Percentiles rank a stretch among this genome's conserved stretches.
Evolutionary conservation across 108 stramenopile species (phyloP).

Genomic region (Nannochloropsis granulata): DNA sequence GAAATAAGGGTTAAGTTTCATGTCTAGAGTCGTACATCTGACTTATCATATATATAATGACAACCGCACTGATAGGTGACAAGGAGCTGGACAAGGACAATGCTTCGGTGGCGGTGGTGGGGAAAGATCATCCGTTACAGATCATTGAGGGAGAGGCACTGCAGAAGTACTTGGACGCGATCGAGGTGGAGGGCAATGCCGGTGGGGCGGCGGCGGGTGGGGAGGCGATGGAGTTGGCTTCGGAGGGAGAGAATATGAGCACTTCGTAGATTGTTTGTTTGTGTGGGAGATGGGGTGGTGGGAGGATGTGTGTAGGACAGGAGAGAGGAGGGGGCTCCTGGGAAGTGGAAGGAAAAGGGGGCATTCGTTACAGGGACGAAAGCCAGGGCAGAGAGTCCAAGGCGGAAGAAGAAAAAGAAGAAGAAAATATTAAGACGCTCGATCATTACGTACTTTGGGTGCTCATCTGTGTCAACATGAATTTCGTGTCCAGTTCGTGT

Average conservation of each 20-base stretch:
- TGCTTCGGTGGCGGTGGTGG: conserved; percentile 15
- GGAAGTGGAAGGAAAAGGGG: too few species aligned
- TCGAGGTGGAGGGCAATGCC: conserved; percentile 15
- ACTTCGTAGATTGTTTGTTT: background rate
- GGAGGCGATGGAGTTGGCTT: background rate
- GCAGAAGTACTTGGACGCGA: conserved; percentile 22
- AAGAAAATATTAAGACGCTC: too few species aligned
- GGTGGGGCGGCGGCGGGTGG: background rate
- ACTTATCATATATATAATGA: background rate
- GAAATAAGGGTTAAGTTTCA: too few species aligned
- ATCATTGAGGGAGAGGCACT: conserved; percentile 12
- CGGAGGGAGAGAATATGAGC: background rate
- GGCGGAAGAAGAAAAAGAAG: too few species aligned
- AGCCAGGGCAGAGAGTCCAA: too few species aligned
- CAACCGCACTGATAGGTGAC: conserved; percentile 10
- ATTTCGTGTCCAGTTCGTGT: too few species aligned
- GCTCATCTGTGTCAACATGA: too few species aligned
- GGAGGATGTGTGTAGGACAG: too few species aligned
- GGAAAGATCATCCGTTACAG: conserved; percentile 14
- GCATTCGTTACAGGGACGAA: too few species aligned
- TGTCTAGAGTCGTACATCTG: background rate
- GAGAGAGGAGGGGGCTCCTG: too few species aligned
- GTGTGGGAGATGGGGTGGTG: too few species aligned
- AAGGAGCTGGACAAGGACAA: conserved; percentile 18
- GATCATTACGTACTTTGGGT: too few species aligned